These are phyloP conservation scores for Sarocladium kiliense DNA, from an alignment of 2,329 filamentous ascomycete species.

Conservation along the genomic window DNA sequence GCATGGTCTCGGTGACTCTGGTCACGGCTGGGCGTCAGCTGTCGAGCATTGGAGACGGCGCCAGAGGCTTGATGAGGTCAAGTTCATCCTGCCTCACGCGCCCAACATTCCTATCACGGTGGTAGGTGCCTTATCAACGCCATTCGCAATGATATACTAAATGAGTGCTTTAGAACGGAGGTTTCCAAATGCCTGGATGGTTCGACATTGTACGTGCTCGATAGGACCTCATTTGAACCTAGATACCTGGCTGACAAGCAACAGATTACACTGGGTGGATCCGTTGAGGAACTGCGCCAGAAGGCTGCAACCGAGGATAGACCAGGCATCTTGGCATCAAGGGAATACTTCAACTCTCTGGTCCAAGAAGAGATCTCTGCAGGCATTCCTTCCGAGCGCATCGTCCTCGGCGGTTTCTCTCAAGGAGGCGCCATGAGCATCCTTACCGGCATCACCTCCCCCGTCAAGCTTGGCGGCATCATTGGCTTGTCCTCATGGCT, in stretches of 20 bases:
- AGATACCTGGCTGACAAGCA: background rate
- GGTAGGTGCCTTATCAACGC: constrained; percentile 19
- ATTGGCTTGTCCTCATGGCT: constrained; percentile 82
- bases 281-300: constrained; percentile 23
- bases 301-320: constrained; percentile 53
- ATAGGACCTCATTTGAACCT: too few species aligned
- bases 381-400: constrained; percentile 75
- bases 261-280: constrained; percentile 29
- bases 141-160: background rate
- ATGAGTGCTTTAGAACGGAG: constrained; percentile 52
- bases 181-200: constrained; percentile 81
- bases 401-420: constrained; percentile 81
- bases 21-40: constrained; percentile 71
- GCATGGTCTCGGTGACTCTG: constrained; percentile 85
- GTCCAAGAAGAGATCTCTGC: constrained; percentile 75
- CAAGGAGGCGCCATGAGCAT: constrained; percentile 86
- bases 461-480: constrained; percentile 76
- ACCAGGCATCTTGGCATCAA: constrained; percentile 65
- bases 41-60: constrained; percentile 72
- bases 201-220: constrained; percentile 63
- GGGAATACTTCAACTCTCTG: constrained; percentile 71
- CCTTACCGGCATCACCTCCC: constrained; percentile 69
- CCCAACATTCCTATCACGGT: constrained; percentile 79
- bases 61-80: constrained; percentile 78
- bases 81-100: constrained; percentile 92